Evolutionary conservation across 495 filamentous ascomycete species (phyloP), one percentile per base, ranked within the genome.

Genomic region (Entonaema liquescens): DNA sequence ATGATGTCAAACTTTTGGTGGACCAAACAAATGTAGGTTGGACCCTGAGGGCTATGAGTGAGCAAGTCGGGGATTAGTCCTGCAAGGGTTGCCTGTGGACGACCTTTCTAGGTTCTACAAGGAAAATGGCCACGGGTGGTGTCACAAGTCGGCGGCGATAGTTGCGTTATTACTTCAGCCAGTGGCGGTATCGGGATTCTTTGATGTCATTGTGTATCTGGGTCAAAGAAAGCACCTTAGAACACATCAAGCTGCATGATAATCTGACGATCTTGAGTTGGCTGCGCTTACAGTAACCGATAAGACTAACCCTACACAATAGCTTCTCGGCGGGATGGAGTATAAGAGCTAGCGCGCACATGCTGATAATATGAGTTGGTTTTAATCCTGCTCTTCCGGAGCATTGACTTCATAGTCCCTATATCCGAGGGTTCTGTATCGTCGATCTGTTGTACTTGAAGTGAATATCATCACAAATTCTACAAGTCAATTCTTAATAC

Each of bases 121-220:
- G 38, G n/a, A 52, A 55, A 65, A 59, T 59, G 26, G 60, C 26
- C 59, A 59, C 25, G 35, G 5, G 35, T 19, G 47, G 36, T 60
- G 49, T 70, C 55, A 59, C 44, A 26, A 35, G 12, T 57, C 38
- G 19, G 42, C 31, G 38, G 26, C 19, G 28, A 19, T 35, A 36
- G 26, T 59, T 54, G 26, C 26, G n/a, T 47, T 70, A 23, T 59
- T 47, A 1, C 54, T 31, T 23, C 17, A 54, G 19, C 35, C 33
- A 28, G 47, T 59, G 54, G 67, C 67, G 67, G 67, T 64, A 70
- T 70, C 67, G 67, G 67, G 35, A 64, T 42, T 47, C n/a, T 55
- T 57, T 58, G 60, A 60, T 58, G 55, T 70, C 60, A 60, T 70
- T 62, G 33, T 54, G 44, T 70, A 54, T 68, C 52, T 52, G n/a